Evolutionary conservation across 2,329 filamentous ascomycete species (phyloP), one percentile per base, ranked within the genome.

Genomic region (Aspergillus glaucus): DNA sequence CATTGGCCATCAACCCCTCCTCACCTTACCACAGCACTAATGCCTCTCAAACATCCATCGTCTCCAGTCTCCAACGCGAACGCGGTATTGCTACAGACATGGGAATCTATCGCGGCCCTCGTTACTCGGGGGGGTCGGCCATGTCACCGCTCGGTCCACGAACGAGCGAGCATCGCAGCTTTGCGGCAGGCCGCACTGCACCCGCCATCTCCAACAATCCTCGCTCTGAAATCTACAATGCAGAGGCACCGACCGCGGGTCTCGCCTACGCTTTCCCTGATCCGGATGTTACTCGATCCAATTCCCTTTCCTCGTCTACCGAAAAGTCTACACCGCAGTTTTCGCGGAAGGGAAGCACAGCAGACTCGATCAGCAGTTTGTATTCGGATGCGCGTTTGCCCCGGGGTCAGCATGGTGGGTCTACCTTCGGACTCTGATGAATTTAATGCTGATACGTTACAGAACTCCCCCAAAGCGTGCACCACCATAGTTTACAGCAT

Each of bases 221-320:
- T 21, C 69, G 70, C 42, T 71, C 71, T 22, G 74, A 75, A 50
- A 74, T 75, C 46, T 76, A 75, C 53, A 75, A 75, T 51, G 74
- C 74, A 3, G 73, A 76, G 50, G 69, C 72, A 10, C 74, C 74
- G 30, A 75, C 73, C 4, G 70, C 70, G 22, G 74, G 74, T 64
- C 70, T 75, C 54, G 72, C 74, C 3, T 77, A 76, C 53, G 74
- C 74, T 19, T 77, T 77, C 56, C 74, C 74, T 0, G 74, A 77
- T 54, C 74, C 74, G 1, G 73, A 73, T 44, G 63, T 71, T 9
- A 66, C 67, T 17, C 63, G 70, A 41, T 63, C 67, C 5, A 64
- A 64, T 50, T 69, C 68, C 0, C 64, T 66, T 28, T 63, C 68
- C 30, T 62, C 64, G 47, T 55, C 61, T 43, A 63, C 56, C 7